Evolutionary conservation across 805 yeast genomes (phyloP).

Genomic region (Naumovozyma dairenensis): DNA sequence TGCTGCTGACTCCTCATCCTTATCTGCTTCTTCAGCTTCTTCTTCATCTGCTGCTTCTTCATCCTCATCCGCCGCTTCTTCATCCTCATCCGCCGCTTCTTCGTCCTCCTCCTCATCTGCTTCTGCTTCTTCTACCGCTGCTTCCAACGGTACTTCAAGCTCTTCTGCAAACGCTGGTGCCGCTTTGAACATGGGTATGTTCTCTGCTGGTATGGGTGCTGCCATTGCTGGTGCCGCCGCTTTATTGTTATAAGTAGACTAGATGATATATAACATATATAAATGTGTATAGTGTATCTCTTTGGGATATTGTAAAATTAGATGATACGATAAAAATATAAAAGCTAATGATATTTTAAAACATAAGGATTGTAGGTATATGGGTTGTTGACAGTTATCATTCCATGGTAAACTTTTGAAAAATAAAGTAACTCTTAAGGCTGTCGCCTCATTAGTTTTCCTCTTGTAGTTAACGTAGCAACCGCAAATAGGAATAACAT

Average conservation of each 20-base stretch:
- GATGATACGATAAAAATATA: too few species aligned
- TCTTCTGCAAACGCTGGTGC: constrained; percentile 4
- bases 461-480: too few species aligned
- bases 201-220: constrained; percentile 9
- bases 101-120: constrained; percentile 7
- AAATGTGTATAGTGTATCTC: too few species aligned
- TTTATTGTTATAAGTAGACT: constrained; percentile 10
- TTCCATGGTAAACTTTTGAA: too few species aligned
- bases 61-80: constrained; percentile 3
- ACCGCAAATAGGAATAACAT: too few species aligned
- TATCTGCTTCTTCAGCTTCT: constrained; percentile 7
- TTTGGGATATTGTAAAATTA: too few species aligned
- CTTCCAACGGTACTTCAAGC: constrained; percentile 2
- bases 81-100: constrained; percentile 6
- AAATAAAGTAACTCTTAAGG: too few species aligned
- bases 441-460: too few species aligned
- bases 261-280: too few species aligned
- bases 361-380: too few species aligned
- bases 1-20: constrained; percentile 5
- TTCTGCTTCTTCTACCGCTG: constrained; percentile 7
- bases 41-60: constrained; percentile 5
- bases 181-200: constrained; percentile 3
- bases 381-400: too few species aligned
- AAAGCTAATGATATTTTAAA: too few species aligned
- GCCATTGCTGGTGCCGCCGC: constrained; percentile 15